Base-by-base conservation (phyloP, 2,329 filamentous ascomycete genomes). In the Graphilbum sp. region DNA sequence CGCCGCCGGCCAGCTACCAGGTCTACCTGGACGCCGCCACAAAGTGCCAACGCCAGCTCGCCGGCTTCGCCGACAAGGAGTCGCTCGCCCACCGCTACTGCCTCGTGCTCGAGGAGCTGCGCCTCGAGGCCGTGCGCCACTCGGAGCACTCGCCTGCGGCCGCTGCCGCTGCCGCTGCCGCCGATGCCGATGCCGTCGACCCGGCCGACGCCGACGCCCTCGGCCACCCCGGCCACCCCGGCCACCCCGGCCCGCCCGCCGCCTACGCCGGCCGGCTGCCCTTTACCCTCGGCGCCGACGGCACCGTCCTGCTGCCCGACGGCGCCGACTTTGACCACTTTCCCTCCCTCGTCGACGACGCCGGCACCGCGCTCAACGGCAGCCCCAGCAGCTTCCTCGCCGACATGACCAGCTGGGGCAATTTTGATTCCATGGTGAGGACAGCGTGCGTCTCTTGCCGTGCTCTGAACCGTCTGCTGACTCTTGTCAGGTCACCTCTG, bases 31-130 rank as follows among this genome's bases (percentile, higher is more conserved):
- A 51, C 13, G 56, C 55, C 1, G 62, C 61, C 1, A 52, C 50
- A 2, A 52, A 51, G 30, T 64, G 61, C 32, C 62, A 64, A 35
- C 39, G 44, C 1, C 58, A 63, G 34, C 54, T 65, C 6, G 48
- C 55, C 0, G 48, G 46, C 1, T 54, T 58, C 29, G 59, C 57
- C 0, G 53, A 53, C 2, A 50, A 51, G 6, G 57, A 57, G 1
- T 63, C 61, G 0, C 50, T 63, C 7, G 50, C 54, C 1, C 52
- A 60, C 32, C 48, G 62, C 7, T 42, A 42, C 19, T 34, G 34
- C 10, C 34, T 42, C 4, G 37, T 42, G 3, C 35, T 42, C 3
- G 40, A 42, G 30, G 40, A 42, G 20, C 27, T 42, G 3, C 40
- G 40, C 5, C 37, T 37, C 2, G 32, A 38, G 10, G 34, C 33